phyloP scores from a whole-genome alignment of 805 yeast genomes.

The Metschnikowia kofuensis region DNA sequence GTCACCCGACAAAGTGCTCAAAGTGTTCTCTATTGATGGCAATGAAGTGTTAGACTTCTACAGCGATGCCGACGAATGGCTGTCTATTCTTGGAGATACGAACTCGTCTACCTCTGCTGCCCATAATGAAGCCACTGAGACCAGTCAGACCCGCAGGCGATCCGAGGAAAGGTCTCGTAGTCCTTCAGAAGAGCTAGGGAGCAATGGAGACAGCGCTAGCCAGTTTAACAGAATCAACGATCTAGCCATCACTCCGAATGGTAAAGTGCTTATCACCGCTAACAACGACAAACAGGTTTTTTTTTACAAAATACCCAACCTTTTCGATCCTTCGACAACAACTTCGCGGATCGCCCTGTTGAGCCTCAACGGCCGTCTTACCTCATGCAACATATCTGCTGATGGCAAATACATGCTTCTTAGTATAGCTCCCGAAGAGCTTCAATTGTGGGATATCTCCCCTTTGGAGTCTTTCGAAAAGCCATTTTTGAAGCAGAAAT shows the following conservation, averaged over 20 bases:
- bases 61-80: constrained; percentile 30
- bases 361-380: constrained; percentile 54
- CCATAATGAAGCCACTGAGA: constrained; percentile 4
- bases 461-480: constrained; percentile 26
- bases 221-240: constrained; percentile 58
- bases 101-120: neutral
- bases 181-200: constrained; percentile 1
- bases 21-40: constrained; percentile 39
- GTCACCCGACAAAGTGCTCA: constrained; percentile 65
- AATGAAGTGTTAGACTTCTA: constrained; percentile 42
- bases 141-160: neutral
- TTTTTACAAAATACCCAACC: constrained; percentile 52
- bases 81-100: constrained; percentile 15
- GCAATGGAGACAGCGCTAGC: constrained; percentile 7
- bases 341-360: constrained; percentile 44
- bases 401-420: constrained; percentile 55
- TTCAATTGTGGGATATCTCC: constrained; percentile 77
- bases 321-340: constrained; percentile 29
- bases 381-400: constrained; percentile 59
- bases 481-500: constrained; percentile 57
- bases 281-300: constrained; percentile 61
- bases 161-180: neutral
- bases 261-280: constrained; percentile 58
- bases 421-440: constrained; percentile 68
- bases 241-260: constrained; percentile 63